Evolutionary conservation across 2,329 filamentous ascomycete genomes (phyloP).

Genomic region (Monilinia laxa): DNA sequence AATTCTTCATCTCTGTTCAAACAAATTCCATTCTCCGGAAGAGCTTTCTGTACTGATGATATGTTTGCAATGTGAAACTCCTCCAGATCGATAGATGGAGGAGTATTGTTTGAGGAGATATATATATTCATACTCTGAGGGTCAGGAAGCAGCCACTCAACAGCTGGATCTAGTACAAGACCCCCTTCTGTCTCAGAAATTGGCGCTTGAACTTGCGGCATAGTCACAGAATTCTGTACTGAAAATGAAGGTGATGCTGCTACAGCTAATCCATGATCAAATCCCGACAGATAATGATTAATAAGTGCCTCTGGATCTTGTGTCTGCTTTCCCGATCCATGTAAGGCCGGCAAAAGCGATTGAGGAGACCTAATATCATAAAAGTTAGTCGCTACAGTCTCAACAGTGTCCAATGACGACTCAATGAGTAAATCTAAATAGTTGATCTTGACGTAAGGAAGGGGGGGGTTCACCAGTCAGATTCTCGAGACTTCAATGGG

Average conservation of each 20-base stretch:
- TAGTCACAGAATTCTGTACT: too few relatives aligned
- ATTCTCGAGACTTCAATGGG: slow-evolving; percentile 35
- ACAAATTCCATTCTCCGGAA: neutral
- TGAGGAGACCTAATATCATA: slow-evolving; percentile 30
- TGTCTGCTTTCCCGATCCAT: neutral
- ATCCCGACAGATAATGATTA: neutral
- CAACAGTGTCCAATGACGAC: too few relatives aligned
- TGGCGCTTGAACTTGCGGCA: neutral
- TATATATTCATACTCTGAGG: neutral
- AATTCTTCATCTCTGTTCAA: slow-evolving; percentile 17
- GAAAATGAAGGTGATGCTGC: neutral
- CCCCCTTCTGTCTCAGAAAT: neutral
- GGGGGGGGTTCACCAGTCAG: slow-evolving; percentile 31
- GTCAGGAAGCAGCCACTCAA: neutral
- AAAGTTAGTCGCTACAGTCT: too few relatives aligned
- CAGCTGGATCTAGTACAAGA: neutral
- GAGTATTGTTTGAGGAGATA: neutral
- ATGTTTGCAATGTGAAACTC: neutral
- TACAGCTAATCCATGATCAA: slow-evolving; percentile 1
- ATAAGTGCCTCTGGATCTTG: neutral
- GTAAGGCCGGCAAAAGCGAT: slow-evolving; percentile 8
- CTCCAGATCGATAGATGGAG: neutral
- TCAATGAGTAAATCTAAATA: too few relatives aligned
- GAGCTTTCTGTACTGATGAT: neutral
- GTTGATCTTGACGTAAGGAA: too few relatives aligned